Evolutionary conservation across 768 basidiomycete species (phyloP).

Genomic region (Dentipellis fragilis): DNA sequence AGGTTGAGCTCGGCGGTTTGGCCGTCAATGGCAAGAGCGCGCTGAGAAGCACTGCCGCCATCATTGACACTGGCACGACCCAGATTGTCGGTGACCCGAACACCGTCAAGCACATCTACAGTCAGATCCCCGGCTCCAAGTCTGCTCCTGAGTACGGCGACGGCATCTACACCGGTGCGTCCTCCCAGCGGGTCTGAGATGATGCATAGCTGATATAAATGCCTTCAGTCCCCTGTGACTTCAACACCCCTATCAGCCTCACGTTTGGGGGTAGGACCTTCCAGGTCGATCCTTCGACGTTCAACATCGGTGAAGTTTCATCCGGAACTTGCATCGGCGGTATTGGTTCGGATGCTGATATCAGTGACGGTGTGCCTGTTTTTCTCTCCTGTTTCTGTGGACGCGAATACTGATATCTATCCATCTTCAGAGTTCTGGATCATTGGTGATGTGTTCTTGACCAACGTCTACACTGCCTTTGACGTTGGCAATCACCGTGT

Average conservation of each 20-base stretch:
- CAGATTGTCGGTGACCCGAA: slow-evolving; percentile 18
- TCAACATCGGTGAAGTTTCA: slow-evolving; percentile 21
- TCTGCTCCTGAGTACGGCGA: slow-evolving; percentile 6
- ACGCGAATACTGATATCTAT: neutral
- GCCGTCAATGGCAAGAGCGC: slow-evolving; percentile 5
- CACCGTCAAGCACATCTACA: slow-evolving; percentile 17
- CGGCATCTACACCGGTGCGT: slow-evolving; percentile 18
- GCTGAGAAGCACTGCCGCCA: slow-evolving; percentile 6
- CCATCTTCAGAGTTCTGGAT: slow-evolving; percentile 2
- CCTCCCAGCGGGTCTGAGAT: neutral
- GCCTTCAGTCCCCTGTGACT: slow-evolving; percentile 13
- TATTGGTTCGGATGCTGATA: neutral
- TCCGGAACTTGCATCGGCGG: slow-evolving; percentile 11
- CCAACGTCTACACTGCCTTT: slow-evolving; percentile 5
- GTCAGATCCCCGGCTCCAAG: slow-evolving; percentile 16
- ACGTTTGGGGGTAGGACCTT: slow-evolving; percentile 21
- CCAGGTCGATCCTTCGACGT: slow-evolving; percentile 12
- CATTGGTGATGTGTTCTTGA: slow-evolving; percentile 4
- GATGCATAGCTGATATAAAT: neutral
- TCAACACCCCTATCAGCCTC: slow-evolving; percentile 15
- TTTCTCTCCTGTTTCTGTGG: neutral
- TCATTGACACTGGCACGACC: slow-evolving; percentile 24
- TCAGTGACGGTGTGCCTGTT: neutral
- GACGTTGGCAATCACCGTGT: neutral
- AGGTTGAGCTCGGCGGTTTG: slow-evolving; percentile 11